Evolutionary conservation across 805 yeast genomes (phyloP).

Genomic region (Wickerhamomyces queroliae): DNA sequence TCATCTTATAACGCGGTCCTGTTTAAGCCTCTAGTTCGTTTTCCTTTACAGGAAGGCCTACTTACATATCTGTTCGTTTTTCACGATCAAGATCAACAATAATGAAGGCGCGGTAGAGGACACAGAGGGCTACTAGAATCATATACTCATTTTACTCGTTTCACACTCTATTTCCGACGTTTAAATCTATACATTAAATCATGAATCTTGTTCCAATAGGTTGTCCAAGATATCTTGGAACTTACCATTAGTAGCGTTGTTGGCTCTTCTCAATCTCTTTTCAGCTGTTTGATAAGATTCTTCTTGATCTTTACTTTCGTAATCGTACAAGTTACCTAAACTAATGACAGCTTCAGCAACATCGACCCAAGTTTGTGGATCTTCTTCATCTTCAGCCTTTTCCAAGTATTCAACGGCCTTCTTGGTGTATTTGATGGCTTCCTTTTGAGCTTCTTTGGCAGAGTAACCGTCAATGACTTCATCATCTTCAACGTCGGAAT

Average conservation of each 20-base stretch:
- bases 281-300: slow-evolving; percentile 65
- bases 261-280: slow-evolving; percentile 58
- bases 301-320: slow-evolving; percentile 65
- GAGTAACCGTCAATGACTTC: slow-evolving; percentile 17
- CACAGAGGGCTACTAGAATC: slow-evolving; percentile 1
- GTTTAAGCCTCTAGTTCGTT: too few species aligned
- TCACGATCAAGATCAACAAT: too few species aligned
- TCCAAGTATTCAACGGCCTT: slow-evolving; percentile 54
- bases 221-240: slow-evolving; percentile 60
- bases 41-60: too few species aligned
- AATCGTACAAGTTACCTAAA: slow-evolving; percentile 66
- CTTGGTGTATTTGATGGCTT: slow-evolving; percentile 40
- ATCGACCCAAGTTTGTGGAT: slow-evolving; percentile 76
- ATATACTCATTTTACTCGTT: too few species aligned
- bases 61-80: too few species aligned
- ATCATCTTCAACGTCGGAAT: slow-evolving; percentile 37
- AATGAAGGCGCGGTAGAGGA: too few species aligned
- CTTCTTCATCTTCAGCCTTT: slow-evolving; percentile 60
- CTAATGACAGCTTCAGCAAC: slow-evolving; percentile 83
- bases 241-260: slow-evolving; percentile 74
- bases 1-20: too few species aligned
- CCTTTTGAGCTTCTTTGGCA: slow-evolving; percentile 39
- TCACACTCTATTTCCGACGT: too few species aligned
- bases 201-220: slow-evolving; percentile 23
- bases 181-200: too few species aligned